Percentiles rank a stretch among this genome's conserved stretches.
phyloP scores from a whole-genome alignment of 179 eudicot species.

The Nepenthes alata region DNA sequence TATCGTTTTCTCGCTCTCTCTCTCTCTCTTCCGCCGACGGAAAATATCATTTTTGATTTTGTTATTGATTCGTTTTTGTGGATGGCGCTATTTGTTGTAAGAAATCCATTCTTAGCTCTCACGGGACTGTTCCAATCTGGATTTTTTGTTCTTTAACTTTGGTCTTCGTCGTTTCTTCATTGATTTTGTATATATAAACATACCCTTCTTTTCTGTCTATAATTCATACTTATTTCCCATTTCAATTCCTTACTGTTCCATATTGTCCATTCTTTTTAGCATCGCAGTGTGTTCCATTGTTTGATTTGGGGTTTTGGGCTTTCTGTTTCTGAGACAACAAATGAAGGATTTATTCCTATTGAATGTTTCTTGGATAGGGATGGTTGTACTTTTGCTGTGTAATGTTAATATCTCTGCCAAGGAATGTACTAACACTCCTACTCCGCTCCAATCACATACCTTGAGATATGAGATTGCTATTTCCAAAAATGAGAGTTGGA shows the following conservation, averaged over 20 bases:
- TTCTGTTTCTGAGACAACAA: not conserved
- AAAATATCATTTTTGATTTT: not conserved
- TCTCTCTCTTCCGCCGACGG: too few species aligned
- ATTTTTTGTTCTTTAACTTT: constrained; percentile 1
- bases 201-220: not conserved
- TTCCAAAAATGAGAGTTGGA: constrained; percentile 64
- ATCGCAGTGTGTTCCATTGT: too few species aligned
- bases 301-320: too few species aligned
- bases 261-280: too few species aligned
- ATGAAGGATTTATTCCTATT: constrained; percentile 17
- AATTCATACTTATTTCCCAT: too few species aligned
- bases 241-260: too few species aligned
- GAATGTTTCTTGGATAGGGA: constrained; percentile 1
- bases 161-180: not conserved
- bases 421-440: constrained; percentile 55
- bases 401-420: constrained; percentile 22
- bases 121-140: constrained; percentile 24
- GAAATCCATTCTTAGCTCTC: constrained; percentile 25
- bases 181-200: not conserved
- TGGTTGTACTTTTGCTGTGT: constrained; percentile 9
- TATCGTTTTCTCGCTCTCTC: too few species aligned
- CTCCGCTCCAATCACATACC: constrained; percentile 51
- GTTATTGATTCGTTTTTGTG: not conserved
- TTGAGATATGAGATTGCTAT: constrained; percentile 33
- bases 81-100: constrained; percentile 2